Evolutionary conservation across 176 grass and related monocot genomes (phyloP).

Genomic region (Ampelocalamus luodianensis): DNA sequence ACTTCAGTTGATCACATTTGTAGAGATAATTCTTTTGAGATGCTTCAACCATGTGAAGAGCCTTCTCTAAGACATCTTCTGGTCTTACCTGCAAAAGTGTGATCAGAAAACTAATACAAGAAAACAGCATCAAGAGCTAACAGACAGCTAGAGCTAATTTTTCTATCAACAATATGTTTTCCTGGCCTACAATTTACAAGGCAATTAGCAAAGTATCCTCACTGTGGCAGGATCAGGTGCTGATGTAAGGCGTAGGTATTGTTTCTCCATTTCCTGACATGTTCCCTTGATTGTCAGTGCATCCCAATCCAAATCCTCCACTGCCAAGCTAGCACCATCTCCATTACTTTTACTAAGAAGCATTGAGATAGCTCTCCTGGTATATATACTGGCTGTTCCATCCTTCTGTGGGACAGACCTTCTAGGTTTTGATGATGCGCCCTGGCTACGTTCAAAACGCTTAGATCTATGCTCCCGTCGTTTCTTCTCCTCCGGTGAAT

Average conservation of each 20-base stretch:
- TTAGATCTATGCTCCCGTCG: slow-evolving; percentile 75
- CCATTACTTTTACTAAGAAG: slow-evolving; percentile 59
- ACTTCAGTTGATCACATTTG: slow-evolving; percentile 96
- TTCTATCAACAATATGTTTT: slow-evolving; percentile 18
- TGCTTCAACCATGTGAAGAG: slow-evolving; percentile 83
- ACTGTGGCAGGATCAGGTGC: slow-evolving; percentile 89
- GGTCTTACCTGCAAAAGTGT: slow-evolving; percentile 74
- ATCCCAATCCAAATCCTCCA: slow-evolving; percentile 97
- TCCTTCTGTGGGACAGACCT: slow-evolving; percentile 47
- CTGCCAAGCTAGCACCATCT: slow-evolving; percentile 52
- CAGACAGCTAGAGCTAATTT: slow-evolving; percentile 10
- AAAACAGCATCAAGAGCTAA: slow-evolving; percentile 10
- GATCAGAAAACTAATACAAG: slow-evolving; percentile 38
- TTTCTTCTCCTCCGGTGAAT: slow-evolving; percentile 87
- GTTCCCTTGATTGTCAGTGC: slow-evolving; percentile 90
- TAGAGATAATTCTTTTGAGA: slow-evolving; percentile 92
- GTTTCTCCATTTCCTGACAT: slow-evolving; percentile 89
- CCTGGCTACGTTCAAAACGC: slow-evolving; percentile 75
- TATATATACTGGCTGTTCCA: slow-evolving; percentile 40
- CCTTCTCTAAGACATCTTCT: slow-evolving; percentile 93
- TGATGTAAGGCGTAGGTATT: slow-evolving; percentile 83
- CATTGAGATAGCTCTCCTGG: slow-evolving; percentile 56
- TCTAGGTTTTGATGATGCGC: slow-evolving; percentile 44
- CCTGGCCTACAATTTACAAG: slow-evolving; percentile 42
- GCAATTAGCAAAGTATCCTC: slow-evolving; percentile 39